Evolutionary conservation across 2,329 filamentous ascomycete genomes (phyloP).

Genomic region (Lasiodiplodia sp.): DNA sequence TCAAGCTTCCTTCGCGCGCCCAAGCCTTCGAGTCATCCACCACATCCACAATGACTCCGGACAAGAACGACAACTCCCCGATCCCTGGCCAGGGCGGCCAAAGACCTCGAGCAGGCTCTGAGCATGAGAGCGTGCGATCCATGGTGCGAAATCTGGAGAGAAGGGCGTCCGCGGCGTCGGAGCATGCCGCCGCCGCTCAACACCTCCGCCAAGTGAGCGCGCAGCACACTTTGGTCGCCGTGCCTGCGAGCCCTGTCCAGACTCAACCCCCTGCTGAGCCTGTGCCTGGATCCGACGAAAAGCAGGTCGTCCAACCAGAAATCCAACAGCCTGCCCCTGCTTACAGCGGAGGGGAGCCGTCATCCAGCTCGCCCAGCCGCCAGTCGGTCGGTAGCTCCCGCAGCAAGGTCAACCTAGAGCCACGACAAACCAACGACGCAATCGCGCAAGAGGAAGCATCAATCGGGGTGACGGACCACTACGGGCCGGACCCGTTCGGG

Average conservation of each 20-base stretch:
- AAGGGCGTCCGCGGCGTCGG: slow-evolving; percentile 7
- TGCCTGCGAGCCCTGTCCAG: slow-evolving; percentile 3
- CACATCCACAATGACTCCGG: not conserved
- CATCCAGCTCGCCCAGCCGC: not conserved
- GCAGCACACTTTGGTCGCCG: not conserved
- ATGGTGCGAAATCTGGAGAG: slow-evolving; percentile 2
- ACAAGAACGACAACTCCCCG: slow-evolving; percentile 1
- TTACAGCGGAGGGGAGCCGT: not conserved
- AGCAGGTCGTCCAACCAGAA: too few relatives aligned
- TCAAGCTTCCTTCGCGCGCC: not conserved
- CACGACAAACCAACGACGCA: not conserved
- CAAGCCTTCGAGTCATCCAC: slow-evolving; percentile 7
- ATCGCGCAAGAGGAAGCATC: slow-evolving; percentile 1
- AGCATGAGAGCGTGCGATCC: not conserved
- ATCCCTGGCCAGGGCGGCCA: not conserved
- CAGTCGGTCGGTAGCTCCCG: slow-evolving; percentile 18
- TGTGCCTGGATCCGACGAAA: not conserved
- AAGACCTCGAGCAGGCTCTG: not conserved
- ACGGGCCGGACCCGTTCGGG: slow-evolving; percentile 44
- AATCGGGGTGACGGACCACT: slow-evolving; percentile 8
- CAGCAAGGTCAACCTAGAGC: slow-evolving; percentile 24
- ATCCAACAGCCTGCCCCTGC: not conserved
- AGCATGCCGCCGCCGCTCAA: not conserved
- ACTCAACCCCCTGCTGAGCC: not conserved
- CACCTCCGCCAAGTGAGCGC: not conserved